These are phyloP conservation scores for Phaeotremella skinneri DNA, from an alignment of 768 basidiomycete species.

Conservation along the genomic window DNA sequence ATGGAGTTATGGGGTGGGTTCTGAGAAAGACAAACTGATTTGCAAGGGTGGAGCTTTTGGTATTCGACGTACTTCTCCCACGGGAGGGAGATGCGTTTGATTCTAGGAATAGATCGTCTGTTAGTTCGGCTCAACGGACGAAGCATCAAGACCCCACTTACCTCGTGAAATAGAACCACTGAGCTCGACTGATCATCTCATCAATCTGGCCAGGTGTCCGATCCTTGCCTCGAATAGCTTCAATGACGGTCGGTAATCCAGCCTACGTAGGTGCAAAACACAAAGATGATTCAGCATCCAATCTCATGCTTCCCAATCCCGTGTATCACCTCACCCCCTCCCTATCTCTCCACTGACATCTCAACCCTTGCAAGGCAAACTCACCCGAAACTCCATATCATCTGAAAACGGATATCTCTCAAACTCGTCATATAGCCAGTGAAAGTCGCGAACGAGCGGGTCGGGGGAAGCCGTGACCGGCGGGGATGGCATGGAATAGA, in stretches of 20 bases:
- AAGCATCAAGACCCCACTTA: constrained; percentile 7
- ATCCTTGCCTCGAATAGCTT: constrained; percentile 26
- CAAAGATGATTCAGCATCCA: not conserved
- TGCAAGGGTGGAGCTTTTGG: constrained; percentile 22
- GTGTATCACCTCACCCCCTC: too few relatives aligned
- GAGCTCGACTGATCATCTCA: constrained; percentile 35
- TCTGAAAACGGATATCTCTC: too few relatives aligned
- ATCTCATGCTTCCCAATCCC: too few relatives aligned
- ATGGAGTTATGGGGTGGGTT: constrained; percentile 1
- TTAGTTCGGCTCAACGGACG: not conserved
- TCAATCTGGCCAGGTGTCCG: constrained; percentile 29
- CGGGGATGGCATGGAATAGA: too few relatives aligned
- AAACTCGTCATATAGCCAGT: too few relatives aligned
- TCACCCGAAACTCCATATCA: too few relatives aligned
- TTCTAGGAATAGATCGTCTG: not conserved
- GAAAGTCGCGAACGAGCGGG: too few relatives aligned
- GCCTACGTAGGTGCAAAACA: constrained; percentile 17
- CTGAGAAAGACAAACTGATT: constrained; percentile 14
- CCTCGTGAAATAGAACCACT: constrained; percentile 42
- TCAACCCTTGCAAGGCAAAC: too few relatives aligned
- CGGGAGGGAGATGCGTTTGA: not conserved
- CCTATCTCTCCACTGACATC: too few relatives aligned
- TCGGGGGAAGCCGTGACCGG: too few relatives aligned
- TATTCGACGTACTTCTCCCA: not conserved
- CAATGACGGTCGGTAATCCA: constrained; percentile 35